Evolutionary conservation across 768 basidiomycete genomes (phyloP), one percentile per base, ranked within the genome.

Genomic region (Strobilomyces echinocephalus): DNA sequence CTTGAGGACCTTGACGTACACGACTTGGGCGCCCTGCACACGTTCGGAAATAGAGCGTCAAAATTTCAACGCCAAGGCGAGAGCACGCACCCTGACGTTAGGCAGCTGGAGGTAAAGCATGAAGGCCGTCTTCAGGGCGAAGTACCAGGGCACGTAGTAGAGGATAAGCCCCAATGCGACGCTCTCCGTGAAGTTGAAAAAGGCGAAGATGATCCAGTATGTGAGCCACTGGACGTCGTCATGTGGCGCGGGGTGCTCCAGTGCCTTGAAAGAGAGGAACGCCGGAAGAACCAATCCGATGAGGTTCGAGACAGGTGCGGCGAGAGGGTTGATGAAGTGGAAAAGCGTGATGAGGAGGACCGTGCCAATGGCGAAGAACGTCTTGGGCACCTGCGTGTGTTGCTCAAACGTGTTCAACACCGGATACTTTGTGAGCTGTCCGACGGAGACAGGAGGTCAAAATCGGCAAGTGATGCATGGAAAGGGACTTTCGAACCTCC

Each of bases 181-280:
- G 65, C 82, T 86, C 75, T 97, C 95, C 55, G 90, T 64, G 73
- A 97, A 91, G 77, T 88, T 95, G 81, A 97, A 86, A 72, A 85
- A 88, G 50, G 92, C 93, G 62, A 97, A 95, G 50, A 95, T 81
- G 66, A 91, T 80, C 95, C 95, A 98, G 79, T 98, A 98, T 3
- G 95, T 95, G 66, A 97, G 79, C 94, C 94, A 97, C 74, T 97
- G 94, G 64, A 88, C 78, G 72, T 95, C 90, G 61, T 95, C 92
- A 60, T 85, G 79, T 54, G 84, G 77, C 3, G 81, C 78, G n/a
- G 91, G 90, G 5, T 80, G 73, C 72, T 98, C 95, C 67, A 99
- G 83, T 28, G 97, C 95, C 74, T 88, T 88, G 77, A 97, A 83
- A 48, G 94, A 97, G 70, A 97, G 83, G 71, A 92, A 98, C 6